Base-by-base conservation (phyloP, 805 yeast genomes). In the Candida insectalens region DNA sequence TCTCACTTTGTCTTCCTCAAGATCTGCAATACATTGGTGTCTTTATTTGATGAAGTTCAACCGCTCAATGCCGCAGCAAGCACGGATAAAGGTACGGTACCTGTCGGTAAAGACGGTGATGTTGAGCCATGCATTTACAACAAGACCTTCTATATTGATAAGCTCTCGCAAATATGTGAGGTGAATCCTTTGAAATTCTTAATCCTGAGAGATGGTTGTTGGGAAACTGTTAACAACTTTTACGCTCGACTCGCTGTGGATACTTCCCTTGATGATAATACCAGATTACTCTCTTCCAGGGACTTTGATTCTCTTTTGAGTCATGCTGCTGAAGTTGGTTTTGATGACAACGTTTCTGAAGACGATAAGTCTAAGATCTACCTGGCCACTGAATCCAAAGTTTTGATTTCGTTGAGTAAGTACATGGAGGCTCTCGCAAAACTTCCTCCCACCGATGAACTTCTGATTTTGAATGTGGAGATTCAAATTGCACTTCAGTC, bases 401-500 rank as follows among this genome's bases (percentile, higher is more conserved):
- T 81, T 0, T 60, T 79, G 32, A 51, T 52, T 13, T 65, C 82
- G 0, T 49, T 82, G 20, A 59, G 64, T 33, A 49, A 49, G 1
- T 65, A 75, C 25, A 61, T 76, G 19, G 49, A 51, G 3, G 55
- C 55, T 1, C 50, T 79, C 26, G 54, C 69, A 10, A 44, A 51
- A 2, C 47, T 66, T 9, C 57, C 56, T 1, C 27, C 40, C 35
- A 62, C 74, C 1, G 46, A 49, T 15, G 76, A 71, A 40, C 44
- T 63, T 7, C 46, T 68, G 35, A 53, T 71, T 1, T 59, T 71
- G 36, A 72, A 73, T 41, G 69, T 76, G 21, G 85, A 80, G 43
- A 68, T 77, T 2, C 88, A 81, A 34, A 72, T 85, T 39, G 74
- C 79, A 39, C 65, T 81, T 13, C 68, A 68, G 19, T 56, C 72